Base-by-base conservation (phyloP, 352 stramenopile genomes). In the Phytophthora idaei region DNA sequence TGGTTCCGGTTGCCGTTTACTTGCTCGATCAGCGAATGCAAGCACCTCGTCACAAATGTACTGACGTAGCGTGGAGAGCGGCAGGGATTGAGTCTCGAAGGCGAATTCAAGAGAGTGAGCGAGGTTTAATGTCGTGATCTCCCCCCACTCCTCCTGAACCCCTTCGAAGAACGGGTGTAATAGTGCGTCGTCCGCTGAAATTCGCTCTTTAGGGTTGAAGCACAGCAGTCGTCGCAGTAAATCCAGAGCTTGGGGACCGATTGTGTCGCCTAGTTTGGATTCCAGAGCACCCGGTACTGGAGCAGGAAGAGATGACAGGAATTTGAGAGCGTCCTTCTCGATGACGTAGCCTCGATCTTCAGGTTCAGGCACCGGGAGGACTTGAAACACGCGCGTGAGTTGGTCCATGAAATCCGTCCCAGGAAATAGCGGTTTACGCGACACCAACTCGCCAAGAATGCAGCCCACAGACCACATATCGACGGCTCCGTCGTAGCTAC, bases 391-490 rank as follows among this genome's bases (percentile, higher is more conserved):
- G 2, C 83, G 81, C 27, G 85, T 90, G 56, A 94, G 83, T 52
- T 94, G 87, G 44, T 94, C 85, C 85, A 94, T 94, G 57, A 94
- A 94, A 55, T 94, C 82, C 2, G 80, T 90, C 5, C 85, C 87
- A 21, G 87, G 83, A 42, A 95, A 93, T 31, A 94, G 64, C 8
- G 87, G 87, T 59, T 93, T 92, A 53, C 87, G 82, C 1, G 78
- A 76, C 14, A 97, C 69, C 34, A 97, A 75, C 51, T 97, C 97
- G 17, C 96, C 97, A 14, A 99, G 77, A 64, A 99, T 99, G 70
- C 87, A 95, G 6, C 87, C 87, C 2, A 94, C 83, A 0, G 84
- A 93, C 87, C 87, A 94, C 86, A 95, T 94, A 59, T 95, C 87
- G 1, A 95, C 83, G 5, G 85, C 83, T 25, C 87, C 87, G 44